These are phyloP conservation scores for Teratosphaeria zuluensis DNA, from an alignment of 2,329 filamentous ascomycete genomes.

Conservation along the genomic window DNA sequence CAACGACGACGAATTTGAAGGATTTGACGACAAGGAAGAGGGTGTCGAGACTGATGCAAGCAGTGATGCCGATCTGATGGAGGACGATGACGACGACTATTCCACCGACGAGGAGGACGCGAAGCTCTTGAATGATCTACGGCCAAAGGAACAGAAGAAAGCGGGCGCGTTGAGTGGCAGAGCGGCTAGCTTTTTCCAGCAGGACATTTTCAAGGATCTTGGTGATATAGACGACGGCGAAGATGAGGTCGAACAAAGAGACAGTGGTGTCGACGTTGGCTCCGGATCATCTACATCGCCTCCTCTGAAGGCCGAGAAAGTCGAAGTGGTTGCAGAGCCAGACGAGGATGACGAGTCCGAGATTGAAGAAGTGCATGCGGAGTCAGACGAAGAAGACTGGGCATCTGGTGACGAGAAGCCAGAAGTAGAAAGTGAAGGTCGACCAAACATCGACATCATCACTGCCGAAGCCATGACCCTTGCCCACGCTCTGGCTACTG, in stretches of 20 bases:
- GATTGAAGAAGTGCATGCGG: conserved; percentile 17
- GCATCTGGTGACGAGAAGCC: conserved; percentile 51
- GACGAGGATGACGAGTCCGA: conserved; percentile 23
- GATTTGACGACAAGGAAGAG: conserved; percentile 58
- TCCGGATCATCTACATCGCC: conserved; percentile 17
- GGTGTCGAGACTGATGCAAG: conserved; percentile 35
- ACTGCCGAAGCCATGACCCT: conserved; percentile 99
- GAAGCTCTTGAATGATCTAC: conserved; percentile 51
- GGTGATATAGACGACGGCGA: conserved; percentile 48
- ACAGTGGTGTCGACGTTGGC: conserved; percentile 32
- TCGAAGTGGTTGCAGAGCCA: conserved; percentile 15
- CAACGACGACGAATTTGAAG: conserved; percentile 85
- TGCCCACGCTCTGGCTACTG: conserved; percentile 81
- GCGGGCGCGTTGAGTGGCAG: conserved; percentile 62
- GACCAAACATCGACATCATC: conserved; percentile 86
- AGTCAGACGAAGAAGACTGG: conserved; percentile 43
- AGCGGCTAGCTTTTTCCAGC: conserved; percentile 82
- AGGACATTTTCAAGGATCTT: conserved; percentile 86
- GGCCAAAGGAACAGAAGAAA: conserved; percentile 35
- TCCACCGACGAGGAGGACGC: conserved; percentile 40
- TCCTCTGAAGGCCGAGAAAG: conserved; percentile 14
- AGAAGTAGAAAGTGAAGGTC: conserved; percentile 41
- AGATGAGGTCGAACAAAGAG: conserved; percentile 35
- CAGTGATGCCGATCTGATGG: conserved; percentile 43
- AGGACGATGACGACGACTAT: conserved; percentile 52